Base-by-base conservation (phyloP, 2,329 filamentous ascomycete genomes). In the Clonostachys byssicola region DNA sequence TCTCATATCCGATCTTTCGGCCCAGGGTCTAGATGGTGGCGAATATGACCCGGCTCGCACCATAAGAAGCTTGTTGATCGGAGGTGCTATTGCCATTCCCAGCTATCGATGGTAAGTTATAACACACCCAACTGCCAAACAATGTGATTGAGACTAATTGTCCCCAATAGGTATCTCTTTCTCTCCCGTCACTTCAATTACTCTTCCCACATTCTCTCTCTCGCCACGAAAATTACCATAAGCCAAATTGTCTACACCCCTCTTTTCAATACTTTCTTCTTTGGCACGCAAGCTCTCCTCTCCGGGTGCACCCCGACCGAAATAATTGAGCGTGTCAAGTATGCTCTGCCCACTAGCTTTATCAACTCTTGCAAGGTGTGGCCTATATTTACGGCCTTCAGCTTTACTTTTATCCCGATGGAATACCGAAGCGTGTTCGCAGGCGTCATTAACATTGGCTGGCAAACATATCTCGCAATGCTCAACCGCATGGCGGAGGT, bases 401-500 rank as follows among this genome's bases (percentile, higher is more conserved):
- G 79, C 64, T 95, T 96, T 60, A 83, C 87, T 14, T 94, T 89
- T 58, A 72, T 96, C 5, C 81, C 85, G 20, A 73, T 90, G 43
- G 84, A 92, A 60, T 92, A 89, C 65, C 75, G 92, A 44, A 88
- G 83, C 56, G 77, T 95, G 14, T 94, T 96, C 56, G 82, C 86
- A 0, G 89, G 88, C 2, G 70, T 86, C 7, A 78, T 95, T 53
- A 89, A 89, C 2, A 86, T 96, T 45, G 88, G 88, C 0, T 96
- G 92, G 92, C 92, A 96, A 77, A 91, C 89, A 1, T 96, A 96
- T 73, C 61, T 96, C 56, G 89, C 85, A 55, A 87, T 83, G 64
- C 66, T 95, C 59, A 95, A 95, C 58, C 78, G 86, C 57, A 72
- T 73, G 51, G 89, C 88, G 2, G 89, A 90, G 62, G 34, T 50